phyloP scores from a whole-genome alignment of 75 land plant genomes.

The Sequoia sempervirens region DNA sequence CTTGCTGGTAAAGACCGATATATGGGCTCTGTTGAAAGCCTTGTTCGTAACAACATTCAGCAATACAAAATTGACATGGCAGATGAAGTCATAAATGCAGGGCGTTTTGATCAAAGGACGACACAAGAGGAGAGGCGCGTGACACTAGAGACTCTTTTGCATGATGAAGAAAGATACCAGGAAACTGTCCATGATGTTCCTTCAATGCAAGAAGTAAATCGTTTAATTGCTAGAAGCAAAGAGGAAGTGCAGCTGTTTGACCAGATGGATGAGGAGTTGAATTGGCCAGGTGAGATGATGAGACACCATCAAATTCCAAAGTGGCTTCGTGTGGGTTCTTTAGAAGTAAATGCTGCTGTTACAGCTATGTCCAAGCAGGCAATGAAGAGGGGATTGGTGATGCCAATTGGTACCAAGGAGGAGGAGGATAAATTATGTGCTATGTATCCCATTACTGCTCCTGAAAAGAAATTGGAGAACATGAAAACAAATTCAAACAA shows the following conservation, averaged over 20 bases:
- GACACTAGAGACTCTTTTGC: constrained; percentile 90
- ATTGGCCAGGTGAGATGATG: constrained; percentile 88
- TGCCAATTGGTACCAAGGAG: constrained; percentile 41
- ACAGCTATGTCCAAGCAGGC: constrained; percentile 79
- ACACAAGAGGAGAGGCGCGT: constrained; percentile 98
- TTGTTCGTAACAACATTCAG: constrained; percentile 95
- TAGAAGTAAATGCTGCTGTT: constrained; percentile 79
- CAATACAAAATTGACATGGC: constrained; percentile 99
- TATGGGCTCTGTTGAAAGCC: constrained; percentile 95
- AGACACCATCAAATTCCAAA: constrained; percentile 77
- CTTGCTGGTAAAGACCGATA: constrained; percentile 98
- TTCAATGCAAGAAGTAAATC: constrained; percentile 91
- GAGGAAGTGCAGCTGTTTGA: constrained; percentile 95
- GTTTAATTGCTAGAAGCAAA: constrained; percentile 96
- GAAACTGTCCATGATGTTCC: constrained; percentile 99
- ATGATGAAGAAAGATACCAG: constrained; percentile 98
- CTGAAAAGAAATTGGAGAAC: constrained; percentile 22
- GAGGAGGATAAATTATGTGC: constrained; percentile 46
- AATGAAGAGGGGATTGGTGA: constrained; percentile 46
- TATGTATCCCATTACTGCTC: constrained; percentile 22
- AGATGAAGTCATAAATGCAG: constrained; percentile 99
- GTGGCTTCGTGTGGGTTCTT: constrained; percentile 87
- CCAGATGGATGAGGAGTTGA: constrained; percentile 96
- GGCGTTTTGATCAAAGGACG: constrained; percentile 99
- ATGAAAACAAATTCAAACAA: constrained; percentile 14